Evolutionary conservation across 208 protist species (phyloP), one percentile per base, ranked within the genome.

Genomic region (Jaenimonas drosophilae): DNA sequence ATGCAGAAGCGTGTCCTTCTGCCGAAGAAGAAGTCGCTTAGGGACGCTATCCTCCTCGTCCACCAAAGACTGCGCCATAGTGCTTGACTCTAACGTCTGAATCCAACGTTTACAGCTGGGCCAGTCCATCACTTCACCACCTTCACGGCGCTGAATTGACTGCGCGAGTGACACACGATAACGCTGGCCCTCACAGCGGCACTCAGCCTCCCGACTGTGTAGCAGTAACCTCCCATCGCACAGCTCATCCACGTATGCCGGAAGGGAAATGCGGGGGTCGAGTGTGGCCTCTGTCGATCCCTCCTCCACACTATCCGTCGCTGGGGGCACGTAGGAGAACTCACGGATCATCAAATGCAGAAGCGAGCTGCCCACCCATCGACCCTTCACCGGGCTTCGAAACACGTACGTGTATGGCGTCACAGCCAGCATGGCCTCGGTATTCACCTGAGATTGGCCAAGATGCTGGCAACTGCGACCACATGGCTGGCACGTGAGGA

Each of bases 361-460:
- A 14, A 97, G 56, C 1, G 77, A 70, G 2, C 32, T 43, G 12
- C 80, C 88, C 3, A 96, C 47, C 94, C 95, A 98, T 1, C 95
- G 66, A 0, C 90, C 87, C 58, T 97, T 97, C 31, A 76, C 85
- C 16, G 71, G 54, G 4, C 83, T 82, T 21, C 57, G 54, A 49
- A 95, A 96, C 21, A 72, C 65, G 42, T 73, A 86, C 26, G 54
- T 59, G 69, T 98, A 98, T 7, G 94, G 90, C 40, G 24, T 38
- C 39, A 91, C 54, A 7, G 61, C 82, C n/a, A 91, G 45, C 31
- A 68, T 64, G 19, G 49, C 0, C 21, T 1, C 12, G 9, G 9
- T 40, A 11, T 37, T 14, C 12, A 37, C 47, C 3, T 20, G 25
- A 33, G 3, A 14, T 9, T 16, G 24, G 33, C 19, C 37, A 24